A percentile compares a stretch with the other conserved stretches of the same genome.
These are phyloP conservation scores for Colletotrichum sp. DNA, from an alignment of 2,329 filamentous ascomycete species.

Conservation along the genomic window DNA sequence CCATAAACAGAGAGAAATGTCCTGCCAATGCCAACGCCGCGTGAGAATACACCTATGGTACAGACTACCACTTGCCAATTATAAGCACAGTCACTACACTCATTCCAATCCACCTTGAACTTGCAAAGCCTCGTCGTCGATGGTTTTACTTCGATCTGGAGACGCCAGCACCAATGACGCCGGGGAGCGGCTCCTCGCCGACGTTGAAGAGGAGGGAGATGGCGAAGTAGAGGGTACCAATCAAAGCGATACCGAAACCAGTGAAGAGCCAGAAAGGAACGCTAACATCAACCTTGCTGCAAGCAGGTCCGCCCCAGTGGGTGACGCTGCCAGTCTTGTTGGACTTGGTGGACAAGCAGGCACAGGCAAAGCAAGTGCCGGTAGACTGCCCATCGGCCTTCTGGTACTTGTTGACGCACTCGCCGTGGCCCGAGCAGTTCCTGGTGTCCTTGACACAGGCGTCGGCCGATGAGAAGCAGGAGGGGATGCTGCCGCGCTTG, in stretches of 20 bases:
- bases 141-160: slow-evolving; percentile 67
- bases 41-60: slow-evolving; percentile 33
- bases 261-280: slow-evolving; percentile 87
- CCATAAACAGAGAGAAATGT: slow-evolving; percentile 25
- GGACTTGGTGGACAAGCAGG: slow-evolving; percentile 67
- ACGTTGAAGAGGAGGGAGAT: slow-evolving; percentile 83
- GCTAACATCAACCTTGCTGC: slow-evolving; percentile 91
- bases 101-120: neutral
- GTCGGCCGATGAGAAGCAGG: slow-evolving; percentile 76
- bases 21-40: slow-evolving; percentile 28
- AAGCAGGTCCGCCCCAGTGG: slow-evolving; percentile 84
- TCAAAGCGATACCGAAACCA: slow-evolving; percentile 73
- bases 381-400: slow-evolving; percentile 42
- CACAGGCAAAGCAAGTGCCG: slow-evolving; percentile 77
- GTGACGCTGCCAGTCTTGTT: slow-evolving; percentile 64
- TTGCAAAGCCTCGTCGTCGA: neutral
- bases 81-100: slow-evolving; percentile 18
- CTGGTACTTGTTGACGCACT: slow-evolving; percentile 72
- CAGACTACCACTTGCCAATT: slow-evolving; percentile 25
- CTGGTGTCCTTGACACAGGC: slow-evolving; percentile 74
- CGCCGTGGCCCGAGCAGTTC: slow-evolving; percentile 83
- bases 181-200: slow-evolving; percentile 86
- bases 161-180: slow-evolving; percentile 95
- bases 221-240: slow-evolving; percentile 71
- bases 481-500: slow-evolving; percentile 57